Evolutionary conservation across 495 filamentous ascomycete species (phyloP).

Genomic region (Penicillium macrosclerotiorum): DNA sequence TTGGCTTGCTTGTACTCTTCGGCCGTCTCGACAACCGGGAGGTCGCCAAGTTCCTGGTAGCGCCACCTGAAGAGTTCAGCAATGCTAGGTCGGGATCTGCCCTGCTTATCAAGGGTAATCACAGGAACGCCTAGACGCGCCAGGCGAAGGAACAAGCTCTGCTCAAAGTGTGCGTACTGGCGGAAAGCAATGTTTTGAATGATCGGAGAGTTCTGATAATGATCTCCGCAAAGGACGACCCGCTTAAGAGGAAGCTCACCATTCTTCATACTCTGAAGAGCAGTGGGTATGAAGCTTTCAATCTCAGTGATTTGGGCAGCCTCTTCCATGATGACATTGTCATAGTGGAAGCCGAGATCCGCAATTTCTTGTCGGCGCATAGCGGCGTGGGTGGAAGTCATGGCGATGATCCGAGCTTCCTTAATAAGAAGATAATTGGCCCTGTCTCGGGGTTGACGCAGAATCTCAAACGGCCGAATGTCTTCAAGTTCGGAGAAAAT

Average conservation of each 20-base stretch:
- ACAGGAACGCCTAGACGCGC: constrained; percentile 87
- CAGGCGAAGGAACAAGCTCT: constrained; percentile 89
- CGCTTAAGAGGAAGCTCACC: constrained; percentile 77
- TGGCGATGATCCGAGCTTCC: constrained; percentile 93
- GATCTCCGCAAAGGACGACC: constrained; percentile 91
- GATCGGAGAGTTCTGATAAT: constrained; percentile 94
- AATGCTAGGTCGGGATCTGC: constrained; percentile 80
- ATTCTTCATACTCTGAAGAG: constrained; percentile 74
- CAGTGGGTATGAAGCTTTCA: constrained; percentile 91
- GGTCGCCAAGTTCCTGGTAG: constrained; percentile 75
- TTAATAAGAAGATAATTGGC: constrained; percentile 94
- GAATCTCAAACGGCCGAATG: constrained; percentile 91
- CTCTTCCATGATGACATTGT: constrained; percentile 99
- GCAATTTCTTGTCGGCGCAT: constrained; percentile 94
- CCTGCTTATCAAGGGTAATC: constrained; percentile 89
- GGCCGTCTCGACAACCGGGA: constrained; percentile 66
- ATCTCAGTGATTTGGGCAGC: constrained; percentile 97
- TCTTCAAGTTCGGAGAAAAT: constrained; percentile 93
- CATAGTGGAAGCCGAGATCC: constrained; percentile 88
- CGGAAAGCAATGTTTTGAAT: constrained; percentile 95
- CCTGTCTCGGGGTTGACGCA: constrained; percentile 82
- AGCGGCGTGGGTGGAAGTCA: constrained; percentile 98
- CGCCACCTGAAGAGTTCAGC: constrained; percentile 93
- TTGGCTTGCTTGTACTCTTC: constrained; percentile 81
- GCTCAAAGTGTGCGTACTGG: constrained; percentile 93